Conservation (phyloP, 179 eudicot species). For the Beta lomatogona region DNA sequence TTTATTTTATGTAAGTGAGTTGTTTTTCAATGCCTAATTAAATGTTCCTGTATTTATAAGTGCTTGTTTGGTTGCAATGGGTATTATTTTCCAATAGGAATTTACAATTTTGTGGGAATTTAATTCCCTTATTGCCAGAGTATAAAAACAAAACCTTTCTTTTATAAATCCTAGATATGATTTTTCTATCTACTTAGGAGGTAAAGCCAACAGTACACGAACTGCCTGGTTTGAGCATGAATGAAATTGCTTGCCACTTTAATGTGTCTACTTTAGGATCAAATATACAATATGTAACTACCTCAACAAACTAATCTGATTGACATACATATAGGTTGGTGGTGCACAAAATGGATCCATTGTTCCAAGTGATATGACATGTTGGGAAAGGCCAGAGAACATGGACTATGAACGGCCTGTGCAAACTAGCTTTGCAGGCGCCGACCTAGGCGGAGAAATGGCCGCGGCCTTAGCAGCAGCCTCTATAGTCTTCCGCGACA, state of each 20-base stretch:
- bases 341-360: conserved; percentile 52
- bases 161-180: not conserved
- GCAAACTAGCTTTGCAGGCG: conserved; percentile 39
- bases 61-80: too few species aligned
- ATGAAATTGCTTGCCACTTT: not conserved
- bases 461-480: conserved; percentile 88
- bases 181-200: too few species aligned
- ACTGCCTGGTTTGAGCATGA: too few species aligned
- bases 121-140: too few species aligned
- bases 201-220: too few species aligned
- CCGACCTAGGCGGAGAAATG: conserved; percentile 79
- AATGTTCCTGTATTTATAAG: too few species aligned
- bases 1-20: too few species aligned
- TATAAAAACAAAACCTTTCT: too few species aligned
- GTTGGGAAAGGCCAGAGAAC: conserved; percentile 90
- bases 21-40: too few species aligned
- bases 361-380: conserved; percentile 61
- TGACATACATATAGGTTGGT: conserved; percentile 48
- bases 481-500: conserved; percentile 69
- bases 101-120: too few species aligned
- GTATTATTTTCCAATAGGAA: too few species aligned
- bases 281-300: not conserved
- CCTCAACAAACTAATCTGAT: not conserved
- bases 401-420: conserved; percentile 65
- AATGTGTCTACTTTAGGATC: not conserved